These are phyloP conservation scores for Xerophyta viscosa DNA, from an alignment of 106 monocot species.

Conservation along the genomic window DNA sequence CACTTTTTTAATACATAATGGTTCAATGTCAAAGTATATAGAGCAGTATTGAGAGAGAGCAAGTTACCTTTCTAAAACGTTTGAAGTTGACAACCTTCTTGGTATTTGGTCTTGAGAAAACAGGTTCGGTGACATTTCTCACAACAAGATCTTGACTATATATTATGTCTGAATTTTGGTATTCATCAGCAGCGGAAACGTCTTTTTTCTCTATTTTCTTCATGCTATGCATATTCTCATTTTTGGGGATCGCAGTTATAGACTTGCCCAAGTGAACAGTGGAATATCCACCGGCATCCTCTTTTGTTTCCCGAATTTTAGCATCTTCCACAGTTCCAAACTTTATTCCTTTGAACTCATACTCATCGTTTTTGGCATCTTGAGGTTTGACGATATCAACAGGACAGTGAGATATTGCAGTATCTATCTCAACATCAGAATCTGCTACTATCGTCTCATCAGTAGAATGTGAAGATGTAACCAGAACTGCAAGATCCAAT, in stretches of 20 bases:
- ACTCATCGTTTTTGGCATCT: constrained; percentile 13
- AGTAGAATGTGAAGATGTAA: constrained; percentile 83
- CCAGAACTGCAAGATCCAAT: constrained; percentile 54
- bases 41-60: background rate
- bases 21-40: too few species aligned
- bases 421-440: constrained; percentile 82
- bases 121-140: constrained; percentile 15
- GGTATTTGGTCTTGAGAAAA: constrained; percentile 6
- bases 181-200: constrained; percentile 25
- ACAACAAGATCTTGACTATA: constrained; percentile 63
- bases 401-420: constrained; percentile 39
- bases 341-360: constrained; percentile 6
- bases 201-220: constrained; percentile 41
- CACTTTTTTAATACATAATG: too few species aligned
- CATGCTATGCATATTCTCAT: constrained; percentile 10
- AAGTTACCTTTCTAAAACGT: constrained; percentile 75
- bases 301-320: constrained; percentile 1
- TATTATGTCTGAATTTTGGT: constrained; percentile 74
- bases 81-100: constrained; percentile 58
- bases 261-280: background rate
- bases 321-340: constrained; percentile 12
- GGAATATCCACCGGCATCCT: constrained; percentile 2
- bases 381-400: constrained; percentile 13
- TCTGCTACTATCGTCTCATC: constrained; percentile 94
- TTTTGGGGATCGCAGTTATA: constrained; percentile 3